These are phyloP conservation scores for Metschnikowia henanensis DNA, from an alignment of 805 yeast species.

Conservation along the genomic window DNA sequence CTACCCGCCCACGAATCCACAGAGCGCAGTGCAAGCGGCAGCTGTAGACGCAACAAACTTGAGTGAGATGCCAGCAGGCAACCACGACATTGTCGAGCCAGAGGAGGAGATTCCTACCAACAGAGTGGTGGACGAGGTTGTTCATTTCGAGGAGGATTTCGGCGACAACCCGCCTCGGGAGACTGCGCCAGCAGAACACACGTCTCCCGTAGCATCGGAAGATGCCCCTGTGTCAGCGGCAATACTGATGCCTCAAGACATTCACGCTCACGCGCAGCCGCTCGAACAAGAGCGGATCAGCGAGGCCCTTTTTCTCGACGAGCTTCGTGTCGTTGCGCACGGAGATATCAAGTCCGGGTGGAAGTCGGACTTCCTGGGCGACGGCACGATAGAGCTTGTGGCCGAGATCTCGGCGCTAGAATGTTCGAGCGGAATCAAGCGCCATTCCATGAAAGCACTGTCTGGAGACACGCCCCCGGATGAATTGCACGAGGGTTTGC, in stretches of 20 bases:
- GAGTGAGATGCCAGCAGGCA: slow-evolving; percentile 3
- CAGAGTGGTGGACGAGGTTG: slow-evolving; percentile 18
- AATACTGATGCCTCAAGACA: neutral
- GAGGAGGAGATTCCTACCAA: slow-evolving; percentile 17
- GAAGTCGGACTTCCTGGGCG: slow-evolving; percentile 85
- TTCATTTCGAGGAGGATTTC: slow-evolving; percentile 19
- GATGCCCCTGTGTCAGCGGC: neutral
- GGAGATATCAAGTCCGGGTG: slow-evolving; percentile 91
- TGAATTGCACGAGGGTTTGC: slow-evolving; percentile 27
- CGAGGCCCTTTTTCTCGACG: slow-evolving; percentile 58
- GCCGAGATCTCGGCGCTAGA: slow-evolving; percentile 66
- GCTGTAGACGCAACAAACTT: slow-evolving; percentile 1
- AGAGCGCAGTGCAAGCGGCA: slow-evolving; percentile 11
- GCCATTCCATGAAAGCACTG: slow-evolving; percentile 45
- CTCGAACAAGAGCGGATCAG: neutral
- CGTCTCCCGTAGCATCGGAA: neutral
- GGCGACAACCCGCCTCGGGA: slow-evolving; percentile 2
- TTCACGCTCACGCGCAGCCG: no score
- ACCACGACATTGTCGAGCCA: slow-evolving; percentile 15
- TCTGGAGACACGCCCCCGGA: slow-evolving; percentile 34
- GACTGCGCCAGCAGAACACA: neutral
- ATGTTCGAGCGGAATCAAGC: slow-evolving; percentile 51
- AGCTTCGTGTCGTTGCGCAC: slow-evolving; percentile 65
- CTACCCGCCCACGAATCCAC: slow-evolving; percentile 15
- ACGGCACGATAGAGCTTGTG: slow-evolving; percentile 78